A percentile compares a stretch with the other conserved stretches of the same genome.
Conservation (phyloP, 2,329 filamentous ascomycete genomes). For the Botrytis deweyae region DNA sequence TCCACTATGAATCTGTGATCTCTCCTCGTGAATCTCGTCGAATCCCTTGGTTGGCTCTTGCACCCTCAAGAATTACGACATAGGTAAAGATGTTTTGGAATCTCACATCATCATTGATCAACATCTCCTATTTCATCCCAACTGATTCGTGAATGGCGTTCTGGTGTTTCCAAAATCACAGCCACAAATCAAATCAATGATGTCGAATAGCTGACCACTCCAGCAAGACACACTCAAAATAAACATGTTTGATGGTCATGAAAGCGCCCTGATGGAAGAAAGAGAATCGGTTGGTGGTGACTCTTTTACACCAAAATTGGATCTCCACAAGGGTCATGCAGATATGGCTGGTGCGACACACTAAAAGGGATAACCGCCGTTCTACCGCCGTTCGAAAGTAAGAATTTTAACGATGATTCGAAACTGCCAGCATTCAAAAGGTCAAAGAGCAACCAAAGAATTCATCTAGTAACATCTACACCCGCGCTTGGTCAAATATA, state of each 20-base stretch:
- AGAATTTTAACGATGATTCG: slow-evolving; percentile 2
- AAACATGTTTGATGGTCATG: neutral
- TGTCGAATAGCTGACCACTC: neutral
- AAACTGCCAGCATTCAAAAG: neutral
- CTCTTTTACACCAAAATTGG: neutral
- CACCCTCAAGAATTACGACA: neutral
- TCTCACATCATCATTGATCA: neutral
- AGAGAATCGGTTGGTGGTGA: neutral
- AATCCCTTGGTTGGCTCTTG: neutral
- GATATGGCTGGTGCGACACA: slow-evolving; percentile 6
- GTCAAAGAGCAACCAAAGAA: slow-evolving; percentile 1
- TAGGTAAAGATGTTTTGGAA: neutral
- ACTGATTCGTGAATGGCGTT: neutral
- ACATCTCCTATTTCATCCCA: neutral
- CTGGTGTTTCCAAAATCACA: neutral
- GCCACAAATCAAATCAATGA: neutral
- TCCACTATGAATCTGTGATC: neutral
- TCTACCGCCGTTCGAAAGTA: slow-evolving; percentile 1
- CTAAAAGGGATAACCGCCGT: slow-evolving; percentile 8
- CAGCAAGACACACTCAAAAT: neutral
- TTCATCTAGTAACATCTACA: neutral
- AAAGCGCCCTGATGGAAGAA: neutral
- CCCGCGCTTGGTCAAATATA: neutral
- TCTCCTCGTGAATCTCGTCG: neutral
- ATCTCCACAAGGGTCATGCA: slow-evolving; percentile 5